Evolutionary conservation across 179 eudicot genomes (phyloP).

Genomic region (Drosera spatulata): DNA sequence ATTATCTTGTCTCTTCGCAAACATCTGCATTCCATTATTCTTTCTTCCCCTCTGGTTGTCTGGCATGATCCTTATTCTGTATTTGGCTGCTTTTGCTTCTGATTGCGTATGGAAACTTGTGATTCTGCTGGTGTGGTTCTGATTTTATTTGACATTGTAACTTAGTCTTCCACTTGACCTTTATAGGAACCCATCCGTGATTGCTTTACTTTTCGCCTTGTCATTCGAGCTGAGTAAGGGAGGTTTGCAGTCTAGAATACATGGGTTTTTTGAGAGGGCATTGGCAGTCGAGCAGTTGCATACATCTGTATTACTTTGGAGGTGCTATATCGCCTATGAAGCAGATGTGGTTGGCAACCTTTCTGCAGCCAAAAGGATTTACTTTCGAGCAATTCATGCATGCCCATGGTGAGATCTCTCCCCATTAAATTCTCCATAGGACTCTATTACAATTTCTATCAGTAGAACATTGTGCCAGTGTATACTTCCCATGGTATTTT

Average conservation of each 20-base stretch:
- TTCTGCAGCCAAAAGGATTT: conserved; percentile 69
- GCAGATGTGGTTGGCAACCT: conserved; percentile 35
- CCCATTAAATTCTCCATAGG: neutral
- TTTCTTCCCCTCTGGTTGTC: neutral
- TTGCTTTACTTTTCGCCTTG: conserved; percentile 61
- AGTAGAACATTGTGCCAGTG: too few species aligned
- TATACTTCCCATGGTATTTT: too few species aligned
- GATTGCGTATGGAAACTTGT: neutral
- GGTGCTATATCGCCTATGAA: conserved; percentile 78
- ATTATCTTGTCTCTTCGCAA: too few species aligned
- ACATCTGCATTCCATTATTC: neutral
- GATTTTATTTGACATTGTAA: neutral
- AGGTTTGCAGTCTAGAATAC: conserved; percentile 65
- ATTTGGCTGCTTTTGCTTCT: conserved; percentile 1
- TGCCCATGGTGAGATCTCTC: conserved; percentile 70
- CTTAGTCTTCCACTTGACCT: conserved; percentile 4
- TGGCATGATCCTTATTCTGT: neutral
- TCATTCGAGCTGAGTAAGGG: conserved; percentile 66
- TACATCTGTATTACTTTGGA: conserved; percentile 66
- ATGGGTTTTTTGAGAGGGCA: conserved; percentile 80
- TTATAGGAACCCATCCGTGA: conserved; percentile 74
- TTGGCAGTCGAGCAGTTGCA: conserved; percentile 49
- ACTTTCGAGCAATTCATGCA: conserved; percentile 93
- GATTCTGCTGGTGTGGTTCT: neutral
- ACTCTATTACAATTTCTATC: too few species aligned